Conservation (phyloP, 352 stramenopile genomes). For the Pythium insidiosum region DNA sequence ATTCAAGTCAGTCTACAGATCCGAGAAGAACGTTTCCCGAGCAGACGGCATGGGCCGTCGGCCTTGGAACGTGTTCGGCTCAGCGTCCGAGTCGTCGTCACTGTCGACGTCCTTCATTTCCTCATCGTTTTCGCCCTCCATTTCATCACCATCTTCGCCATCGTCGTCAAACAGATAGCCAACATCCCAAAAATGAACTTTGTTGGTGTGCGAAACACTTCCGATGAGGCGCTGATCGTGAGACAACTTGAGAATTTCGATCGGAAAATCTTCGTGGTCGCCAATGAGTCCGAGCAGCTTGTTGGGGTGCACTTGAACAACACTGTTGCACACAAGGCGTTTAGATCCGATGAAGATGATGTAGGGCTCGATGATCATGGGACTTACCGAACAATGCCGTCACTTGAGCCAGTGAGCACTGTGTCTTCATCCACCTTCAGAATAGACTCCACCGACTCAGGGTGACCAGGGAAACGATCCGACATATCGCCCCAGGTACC, state of each 20-base stretch:
- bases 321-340: no score
- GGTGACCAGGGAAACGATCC: conserved; percentile 93
- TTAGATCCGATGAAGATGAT: no score
- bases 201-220: conserved; percentile 91
- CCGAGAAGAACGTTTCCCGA: conserved; percentile 79
- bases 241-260: conserved; percentile 89
- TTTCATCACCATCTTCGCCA: conserved; percentile 62
- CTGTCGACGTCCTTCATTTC: conserved; percentile 87
- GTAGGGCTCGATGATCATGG: no score
- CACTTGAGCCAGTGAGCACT: conserved; percentile 92
- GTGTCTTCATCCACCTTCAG: conserved; percentile 97
- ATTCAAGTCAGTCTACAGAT: conserved; percentile 36
- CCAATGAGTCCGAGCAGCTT: conserved; percentile 95
- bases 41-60: conserved; percentile 53
- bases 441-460: conserved; percentile 91
- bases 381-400: conserved; percentile 91
- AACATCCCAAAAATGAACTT: conserved; percentile 95
- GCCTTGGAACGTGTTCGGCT: conserved; percentile 17
- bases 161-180: conserved; percentile 89
- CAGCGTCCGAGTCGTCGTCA: conserved; percentile 58
- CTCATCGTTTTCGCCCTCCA: conserved; percentile 43
- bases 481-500: conserved; percentile 94
- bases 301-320: conserved; percentile 94
- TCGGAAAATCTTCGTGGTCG: conserved; percentile 93
- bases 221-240: conserved; percentile 87